phyloP scores from a whole-genome alignment of 805 yeast genomes.

The Candida koratica region DNA sequence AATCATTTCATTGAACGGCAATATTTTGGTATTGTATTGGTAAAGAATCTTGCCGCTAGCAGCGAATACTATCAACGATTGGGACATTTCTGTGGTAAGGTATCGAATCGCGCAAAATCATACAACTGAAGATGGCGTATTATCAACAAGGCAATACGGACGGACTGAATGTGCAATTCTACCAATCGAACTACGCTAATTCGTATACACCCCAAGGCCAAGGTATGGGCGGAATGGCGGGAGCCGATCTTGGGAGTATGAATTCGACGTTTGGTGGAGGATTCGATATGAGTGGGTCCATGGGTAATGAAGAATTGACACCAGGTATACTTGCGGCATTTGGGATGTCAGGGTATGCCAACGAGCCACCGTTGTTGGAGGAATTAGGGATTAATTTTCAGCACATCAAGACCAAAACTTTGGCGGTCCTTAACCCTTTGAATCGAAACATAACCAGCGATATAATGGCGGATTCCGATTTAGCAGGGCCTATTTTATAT shows the following conservation, averaged over 20 bases:
- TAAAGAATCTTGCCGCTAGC: conserved; percentile 36
- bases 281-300: conserved; percentile 38
- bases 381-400: conserved; percentile 90
- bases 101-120: neutral
- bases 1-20: conserved; percentile 39
- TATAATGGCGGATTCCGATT: conserved; percentile 78
- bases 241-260: conserved; percentile 6
- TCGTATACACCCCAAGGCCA: conserved; percentile 2
- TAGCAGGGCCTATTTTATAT: conserved; percentile 92
- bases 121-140: conserved; percentile 38
- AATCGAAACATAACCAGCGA: conserved; percentile 60
- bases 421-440: conserved; percentile 79
- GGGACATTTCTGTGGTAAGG: conserved; percentile 32
- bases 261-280: conserved; percentile 28
- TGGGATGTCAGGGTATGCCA: conserved; percentile 88
- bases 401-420: conserved; percentile 80
- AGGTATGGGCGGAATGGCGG: conserved; percentile 7
- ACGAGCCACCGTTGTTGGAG: conserved; percentile 90
- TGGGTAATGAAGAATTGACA: conserved; percentile 50
- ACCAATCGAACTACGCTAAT: conserved; percentile 35
- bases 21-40: conserved; percentile 31
- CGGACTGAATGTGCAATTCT: conserved; percentile 40
- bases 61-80: conserved; percentile 34
- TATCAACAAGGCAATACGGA: conserved; percentile 25
- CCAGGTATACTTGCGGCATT: conserved; percentile 87